Evolutionary conservation across 257 asterid species (phyloP).

Genomic region (Solanum bulbocastanum): DNA sequence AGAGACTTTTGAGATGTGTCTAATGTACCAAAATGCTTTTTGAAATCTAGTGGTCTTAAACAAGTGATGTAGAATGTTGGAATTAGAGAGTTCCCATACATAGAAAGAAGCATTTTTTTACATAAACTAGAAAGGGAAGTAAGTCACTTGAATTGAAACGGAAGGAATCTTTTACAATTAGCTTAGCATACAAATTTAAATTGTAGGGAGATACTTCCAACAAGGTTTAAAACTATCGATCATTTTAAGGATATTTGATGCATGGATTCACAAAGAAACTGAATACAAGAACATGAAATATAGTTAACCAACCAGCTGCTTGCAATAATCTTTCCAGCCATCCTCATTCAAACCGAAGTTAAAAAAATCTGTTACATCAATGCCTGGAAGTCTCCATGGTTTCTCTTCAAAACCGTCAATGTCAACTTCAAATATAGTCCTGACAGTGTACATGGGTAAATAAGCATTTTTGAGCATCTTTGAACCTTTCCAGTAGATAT

Average conservation of each 20-base stretch:
- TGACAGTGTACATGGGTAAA: conserved; percentile 19
- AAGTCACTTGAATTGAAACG: background rate
- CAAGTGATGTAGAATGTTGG: background rate
- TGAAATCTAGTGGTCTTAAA: background rate
- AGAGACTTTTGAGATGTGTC: background rate
- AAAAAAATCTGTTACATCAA: conserved; percentile 77
- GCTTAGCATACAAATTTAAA: background rate
- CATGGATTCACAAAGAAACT: background rate
- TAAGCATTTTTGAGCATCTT: background rate
- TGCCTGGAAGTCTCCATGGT: conserved; percentile 85
- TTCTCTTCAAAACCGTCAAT: conserved; percentile 93
- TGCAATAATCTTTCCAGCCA: conserved; percentile 94
- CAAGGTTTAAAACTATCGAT: background rate
- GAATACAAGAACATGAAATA: background rate
- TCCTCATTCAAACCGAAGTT: conserved; percentile 91
- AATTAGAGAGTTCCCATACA: background rate
- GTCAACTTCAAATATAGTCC: conserved; percentile 99
- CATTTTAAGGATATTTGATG: background rate
- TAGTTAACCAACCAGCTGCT: conserved; percentile 63
- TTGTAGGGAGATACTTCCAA: background rate
- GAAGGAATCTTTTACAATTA: background rate
- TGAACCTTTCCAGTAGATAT: background rate
- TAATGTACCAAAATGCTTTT: background rate
- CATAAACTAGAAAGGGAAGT: background rate
- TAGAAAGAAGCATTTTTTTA: background rate